Conservation (phyloP, 768 basidiomycete genomes). For the Amyloporia xantha region DNA sequence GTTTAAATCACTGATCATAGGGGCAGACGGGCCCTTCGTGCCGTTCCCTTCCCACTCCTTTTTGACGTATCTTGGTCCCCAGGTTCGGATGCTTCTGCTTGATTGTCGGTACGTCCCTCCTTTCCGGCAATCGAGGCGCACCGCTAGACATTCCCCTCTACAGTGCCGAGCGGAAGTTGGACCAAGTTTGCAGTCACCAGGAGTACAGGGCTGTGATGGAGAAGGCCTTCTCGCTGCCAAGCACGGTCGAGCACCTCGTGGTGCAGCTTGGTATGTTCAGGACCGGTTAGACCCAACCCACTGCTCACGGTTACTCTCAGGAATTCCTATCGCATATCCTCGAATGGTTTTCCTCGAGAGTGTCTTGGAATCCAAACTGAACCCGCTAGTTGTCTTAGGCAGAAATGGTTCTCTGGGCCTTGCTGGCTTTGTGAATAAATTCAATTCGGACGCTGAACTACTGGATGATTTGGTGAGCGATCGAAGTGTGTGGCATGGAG, state of each 20-base stretch:
- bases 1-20: slow-evolving; percentile 68
- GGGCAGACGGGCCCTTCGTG: slow-evolving; percentile 70
- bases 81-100: slow-evolving; percentile 64
- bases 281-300: neutral
- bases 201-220: slow-evolving; percentile 74
- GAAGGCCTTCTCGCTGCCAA: slow-evolving; percentile 53
- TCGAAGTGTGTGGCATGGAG: too few species aligned
- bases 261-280: slow-evolving; percentile 60
- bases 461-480: slow-evolving; percentile 77
- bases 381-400: slow-evolving; percentile 76
- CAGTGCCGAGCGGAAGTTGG: slow-evolving; percentile 80
- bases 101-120: slow-evolving; percentile 66
- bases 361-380: slow-evolving; percentile 73
- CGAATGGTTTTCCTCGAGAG: slow-evolving; percentile 86
- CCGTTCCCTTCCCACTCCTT: slow-evolving; percentile 79
- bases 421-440: slow-evolving; percentile 81
- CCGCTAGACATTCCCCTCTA: neutral
- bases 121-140: neutral
- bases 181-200: slow-evolving; percentile 67
- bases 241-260: slow-evolving; percentile 71
- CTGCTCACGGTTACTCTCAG: slow-evolving; percentile 24
- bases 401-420: slow-evolving; percentile 60
- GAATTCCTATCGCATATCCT: slow-evolving; percentile 85
- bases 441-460: slow-evolving; percentile 88
- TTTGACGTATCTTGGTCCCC: slow-evolving; percentile 74